Base-by-base conservation (phyloP, 495 filamentous ascomycete genomes). In the Cercophora newfieldiana region DNA sequence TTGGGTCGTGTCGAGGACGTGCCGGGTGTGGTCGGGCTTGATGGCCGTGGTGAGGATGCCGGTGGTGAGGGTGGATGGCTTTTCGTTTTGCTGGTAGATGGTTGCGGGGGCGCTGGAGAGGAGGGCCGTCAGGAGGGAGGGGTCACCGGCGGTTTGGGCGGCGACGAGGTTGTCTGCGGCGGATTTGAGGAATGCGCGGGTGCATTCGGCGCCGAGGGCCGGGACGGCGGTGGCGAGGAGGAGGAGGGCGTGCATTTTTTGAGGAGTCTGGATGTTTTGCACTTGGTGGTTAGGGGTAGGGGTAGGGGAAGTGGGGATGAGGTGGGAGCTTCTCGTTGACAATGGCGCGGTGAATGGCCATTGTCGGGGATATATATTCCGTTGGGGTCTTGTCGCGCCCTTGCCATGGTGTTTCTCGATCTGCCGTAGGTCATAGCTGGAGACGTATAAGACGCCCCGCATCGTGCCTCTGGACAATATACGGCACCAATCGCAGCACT, bases 21-120 rank as follows among this genome's bases (percentile, higher is more conserved):
- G 78, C 49, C 81, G 78, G 72, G 74, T 79, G 75, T 83, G 82
- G 74, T 78, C 78, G 64, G 84, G 77, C 55, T 71, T 74, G 59
- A 84, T 66, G 2, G 81, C 68, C n/a, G 71, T 68, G 6, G 76
- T 70, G 33, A 85, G 68, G 50, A 84, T 78, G 26, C 78, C 75
- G 2, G 71, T 72, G 7, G 64, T 44, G 65, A 81, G 70, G 55
- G 76, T 65, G 10, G 73, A 73, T 0, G 74, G 61, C 28, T 75
- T 74, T 65, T 71, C 74, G 66, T 84, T 74, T 57, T 77, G 71
- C n/a, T 60, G 64, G 69, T 78, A 77, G 21, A 29, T 59, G 19
- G 72, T 51, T 24, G 50, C 53, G 0, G 64, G n/a, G 48, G 69
- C 65, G 56, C 66, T 63, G 19, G 78, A 65, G 16, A n/a, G n/a